Percentiles rank a stretch among this genome's conserved stretches.
Evolutionary conservation across 2,329 filamentous ascomycete genomes (phyloP).

Genomic region (Microdochium nivale): DNA sequence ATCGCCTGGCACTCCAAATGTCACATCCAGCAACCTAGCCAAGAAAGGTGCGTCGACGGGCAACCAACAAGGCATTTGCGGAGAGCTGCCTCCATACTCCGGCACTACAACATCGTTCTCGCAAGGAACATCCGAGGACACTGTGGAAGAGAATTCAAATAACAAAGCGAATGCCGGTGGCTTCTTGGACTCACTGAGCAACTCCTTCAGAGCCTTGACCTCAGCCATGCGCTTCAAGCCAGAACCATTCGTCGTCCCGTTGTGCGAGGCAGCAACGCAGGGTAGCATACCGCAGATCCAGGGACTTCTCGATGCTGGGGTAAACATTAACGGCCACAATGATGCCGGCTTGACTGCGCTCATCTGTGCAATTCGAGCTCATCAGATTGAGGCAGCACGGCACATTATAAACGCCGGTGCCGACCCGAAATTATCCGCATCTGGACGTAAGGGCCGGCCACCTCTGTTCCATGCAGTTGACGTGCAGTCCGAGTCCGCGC

Average conservation of each 20-base stretch:
- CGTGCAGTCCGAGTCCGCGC: slow-evolving; percentile 16
- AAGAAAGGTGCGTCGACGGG: background rate
- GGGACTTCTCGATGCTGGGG: slow-evolving; percentile 11
- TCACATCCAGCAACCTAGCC: background rate
- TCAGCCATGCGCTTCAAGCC: slow-evolving; percentile 9
- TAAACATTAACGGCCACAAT: slow-evolving; percentile 16
- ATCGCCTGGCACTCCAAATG: background rate
- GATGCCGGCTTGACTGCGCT: slow-evolving; percentile 17
- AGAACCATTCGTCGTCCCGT: slow-evolving; percentile 11
- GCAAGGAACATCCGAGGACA: background rate
- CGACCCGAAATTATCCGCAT: slow-evolving; percentile 10
- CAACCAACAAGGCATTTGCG: background rate
- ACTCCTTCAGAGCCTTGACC: slow-evolving; percentile 10
- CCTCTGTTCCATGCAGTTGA: slow-evolving; percentile 24
- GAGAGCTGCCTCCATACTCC: background rate
- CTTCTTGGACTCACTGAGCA: slow-evolving; percentile 14
- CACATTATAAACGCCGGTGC: slow-evolving; percentile 24
- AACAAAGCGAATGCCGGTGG: background rate
- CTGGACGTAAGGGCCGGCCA: slow-evolving; percentile 15
- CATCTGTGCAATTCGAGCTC: slow-evolving; percentile 14
- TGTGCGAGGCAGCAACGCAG: slow-evolving; percentile 10
- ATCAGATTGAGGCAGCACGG: slow-evolving; percentile 16
- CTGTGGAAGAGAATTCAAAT: background rate
- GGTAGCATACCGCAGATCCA: slow-evolving; percentile 9
- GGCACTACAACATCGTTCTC: background rate